Conservation (phyloP, 169 alveolate species). For the Plasmodium vivax region DNA sequence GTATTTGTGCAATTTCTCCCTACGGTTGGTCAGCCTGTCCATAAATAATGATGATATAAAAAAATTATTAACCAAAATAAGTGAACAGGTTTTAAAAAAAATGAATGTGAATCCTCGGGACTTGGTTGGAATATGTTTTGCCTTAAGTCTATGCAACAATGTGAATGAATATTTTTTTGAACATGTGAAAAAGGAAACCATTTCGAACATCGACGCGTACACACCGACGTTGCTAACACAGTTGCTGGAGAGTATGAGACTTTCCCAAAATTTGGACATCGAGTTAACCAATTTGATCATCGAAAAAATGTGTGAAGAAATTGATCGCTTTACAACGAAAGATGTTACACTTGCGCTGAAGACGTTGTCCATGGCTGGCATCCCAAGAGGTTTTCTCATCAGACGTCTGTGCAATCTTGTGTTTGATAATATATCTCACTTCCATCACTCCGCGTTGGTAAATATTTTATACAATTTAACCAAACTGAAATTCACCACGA, state of each 20-base stretch:
- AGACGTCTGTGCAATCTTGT: conserved; percentile 72
- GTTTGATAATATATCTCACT: conserved; percentile 72
- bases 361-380: conserved; percentile 75
- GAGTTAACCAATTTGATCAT: conserved; percentile 71
- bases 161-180: conserved; percentile 75
- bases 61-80: conserved; percentile 62
- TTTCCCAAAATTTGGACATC: conserved; percentile 72
- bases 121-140: conserved; percentile 71
- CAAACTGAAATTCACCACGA: conserved; percentile 65
- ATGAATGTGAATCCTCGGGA: conserved; percentile 73
- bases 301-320: conserved; percentile 76
- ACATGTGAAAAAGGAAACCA: conserved; percentile 72
- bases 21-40: conserved; percentile 64
- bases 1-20: conserved; percentile 61
- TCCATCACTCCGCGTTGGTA: conserved; percentile 56
- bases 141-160: conserved; percentile 70
- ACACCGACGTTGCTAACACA: conserved; percentile 76
- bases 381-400: conserved; percentile 71
- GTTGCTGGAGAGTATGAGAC: conserved; percentile 73
- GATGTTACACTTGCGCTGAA: conserved; percentile 71
- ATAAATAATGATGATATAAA: conserved; percentile 69
- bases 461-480: conserved; percentile 71
- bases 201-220: conserved; percentile 71
- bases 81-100: conserved; percentile 63
- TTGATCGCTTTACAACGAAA: conserved; percentile 71